Evolutionary conservation across 768 basidiomycete genomes (phyloP).

Genomic region (Hirschioporus abietinus): DNA sequence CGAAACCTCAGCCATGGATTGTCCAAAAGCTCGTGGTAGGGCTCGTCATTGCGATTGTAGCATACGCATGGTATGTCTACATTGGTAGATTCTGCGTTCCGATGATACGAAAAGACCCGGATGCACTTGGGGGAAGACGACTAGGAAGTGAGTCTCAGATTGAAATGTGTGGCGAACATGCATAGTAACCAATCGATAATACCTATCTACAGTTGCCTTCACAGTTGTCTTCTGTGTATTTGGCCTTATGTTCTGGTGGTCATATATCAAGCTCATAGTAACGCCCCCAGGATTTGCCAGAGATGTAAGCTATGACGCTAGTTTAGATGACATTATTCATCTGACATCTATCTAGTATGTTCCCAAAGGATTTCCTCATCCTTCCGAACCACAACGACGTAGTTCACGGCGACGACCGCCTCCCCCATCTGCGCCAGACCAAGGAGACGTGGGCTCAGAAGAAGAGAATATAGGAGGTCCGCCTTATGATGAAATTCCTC

Average conservation of each 20-base stretch:
- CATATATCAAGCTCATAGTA: constrained; percentile 61
- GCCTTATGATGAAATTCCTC: constrained; percentile 5
- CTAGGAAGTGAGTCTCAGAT: constrained; percentile 59
- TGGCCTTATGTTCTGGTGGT: constrained; percentile 71
- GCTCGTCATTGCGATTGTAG: constrained; percentile 54
- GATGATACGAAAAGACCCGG: constrained; percentile 48
- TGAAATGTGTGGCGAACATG: background rate
- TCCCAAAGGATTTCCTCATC: constrained; percentile 18
- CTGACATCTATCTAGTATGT: constrained; percentile 19
- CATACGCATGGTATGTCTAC: constrained; percentile 74
- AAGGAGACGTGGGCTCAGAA: background rate
- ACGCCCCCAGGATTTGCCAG: constrained; percentile 66
- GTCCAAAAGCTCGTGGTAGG: constrained; percentile 63
- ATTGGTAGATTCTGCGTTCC: constrained; percentile 64
- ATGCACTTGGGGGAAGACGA: constrained; percentile 41
- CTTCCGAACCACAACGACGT: background rate
- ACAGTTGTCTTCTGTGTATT: constrained; percentile 59
- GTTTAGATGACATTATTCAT: background rate
- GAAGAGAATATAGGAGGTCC: constrained; percentile 8
- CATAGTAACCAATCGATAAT: constrained; percentile 2
- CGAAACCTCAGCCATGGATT: constrained; percentile 67
- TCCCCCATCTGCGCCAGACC: background rate
- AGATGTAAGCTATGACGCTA: constrained; percentile 41
- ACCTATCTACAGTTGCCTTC: constrained; percentile 47
- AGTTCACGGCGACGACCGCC: background rate